These are phyloP conservation scores for Echinochloa phyllopogon DNA, from an alignment of 176 grass and related monocot species.

Conservation along the genomic window DNA sequence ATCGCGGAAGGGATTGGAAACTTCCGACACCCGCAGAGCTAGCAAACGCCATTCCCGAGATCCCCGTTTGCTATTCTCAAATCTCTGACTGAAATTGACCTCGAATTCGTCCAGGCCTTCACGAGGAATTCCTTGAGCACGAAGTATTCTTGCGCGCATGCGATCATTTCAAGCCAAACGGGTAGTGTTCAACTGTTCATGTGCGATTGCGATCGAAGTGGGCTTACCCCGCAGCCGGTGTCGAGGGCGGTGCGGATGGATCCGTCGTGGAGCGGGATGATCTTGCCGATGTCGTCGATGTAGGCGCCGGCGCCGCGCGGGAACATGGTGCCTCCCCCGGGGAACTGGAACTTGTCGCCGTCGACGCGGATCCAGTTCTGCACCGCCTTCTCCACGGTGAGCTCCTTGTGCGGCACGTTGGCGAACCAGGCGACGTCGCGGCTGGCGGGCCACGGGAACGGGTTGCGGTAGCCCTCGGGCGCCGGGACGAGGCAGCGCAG, in stretches of 20 bases:
- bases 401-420: constrained; percentile 96
- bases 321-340: constrained; percentile 97
- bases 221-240: constrained; percentile 90
- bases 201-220: neutral
- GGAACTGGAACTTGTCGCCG: constrained; percentile 84
- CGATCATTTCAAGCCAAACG: neutral
- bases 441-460: constrained; percentile 85
- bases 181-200: neutral
- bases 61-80: constrained; percentile 35
- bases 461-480: constrained; percentile 72
- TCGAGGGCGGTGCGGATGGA: constrained; percentile 90
- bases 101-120: neutral
- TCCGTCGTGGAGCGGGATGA: constrained; percentile 80
- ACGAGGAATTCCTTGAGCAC: neutral
- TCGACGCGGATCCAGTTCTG: constrained; percentile 97
- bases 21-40: constrained; percentile 42
- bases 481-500: constrained; percentile 84
- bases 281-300: constrained; percentile 79
- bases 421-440: constrained; percentile 81
- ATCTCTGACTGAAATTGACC: constrained; percentile 37
- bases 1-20: constrained; percentile 18
- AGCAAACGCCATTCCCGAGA: constrained; percentile 43
- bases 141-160: neutral
- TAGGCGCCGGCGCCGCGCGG: constrained; percentile 78
- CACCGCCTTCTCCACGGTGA: constrained; percentile 93